Evolutionary conservation across 2,329 filamentous ascomycete genomes (phyloP).

Genomic region (Neonectria faginata): DNA sequence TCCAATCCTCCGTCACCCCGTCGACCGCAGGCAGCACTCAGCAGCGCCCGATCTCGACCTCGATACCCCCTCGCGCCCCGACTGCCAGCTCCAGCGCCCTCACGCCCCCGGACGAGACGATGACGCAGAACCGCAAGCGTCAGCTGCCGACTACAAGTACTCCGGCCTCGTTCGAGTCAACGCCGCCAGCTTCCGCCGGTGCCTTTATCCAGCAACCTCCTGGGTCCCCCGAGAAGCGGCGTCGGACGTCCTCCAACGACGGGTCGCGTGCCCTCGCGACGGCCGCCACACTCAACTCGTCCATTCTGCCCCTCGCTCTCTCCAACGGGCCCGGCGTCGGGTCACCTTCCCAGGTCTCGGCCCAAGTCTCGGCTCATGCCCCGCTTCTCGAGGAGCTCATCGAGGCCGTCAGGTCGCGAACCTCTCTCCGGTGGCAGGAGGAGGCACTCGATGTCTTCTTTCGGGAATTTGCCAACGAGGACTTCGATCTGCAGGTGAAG

Average conservation of each 20-base stretch:
- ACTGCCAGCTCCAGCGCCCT: constrained; percentile 59
- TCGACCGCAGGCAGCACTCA: constrained; percentile 39
- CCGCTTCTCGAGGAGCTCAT: constrained; percentile 54
- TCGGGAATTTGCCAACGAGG: constrained; percentile 67
- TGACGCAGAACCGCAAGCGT: constrained; percentile 58
- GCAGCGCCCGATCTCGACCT: constrained; percentile 47
- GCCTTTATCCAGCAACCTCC: constrained; percentile 44
- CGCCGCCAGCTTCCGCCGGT: constrained; percentile 37
- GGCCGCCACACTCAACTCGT: constrained; percentile 46
- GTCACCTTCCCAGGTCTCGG: constrained; percentile 39
- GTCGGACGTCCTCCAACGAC: constrained; percentile 47
- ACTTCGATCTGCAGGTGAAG: constrained; percentile 69
- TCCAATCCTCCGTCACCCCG: constrained; percentile 46
- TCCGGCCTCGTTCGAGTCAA: constrained; percentile 36
- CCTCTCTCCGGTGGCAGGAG: constrained; percentile 64
- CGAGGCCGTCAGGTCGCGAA: constrained; percentile 55
- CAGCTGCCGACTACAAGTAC: constrained; percentile 45
- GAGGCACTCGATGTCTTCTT: constrained; percentile 71
- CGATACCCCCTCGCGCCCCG: constrained; percentile 55
- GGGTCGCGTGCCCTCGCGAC: constrained; percentile 43
- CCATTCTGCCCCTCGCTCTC: constrained; percentile 41
- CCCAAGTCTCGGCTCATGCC: constrained; percentile 32
- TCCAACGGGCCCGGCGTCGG: constrained; percentile 33
- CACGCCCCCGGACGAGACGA: constrained; percentile 67
- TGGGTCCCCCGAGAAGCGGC: constrained; percentile 50